Conservation (phyloP, 805 yeast genomes). For the Candida broadrunensis region DNA sequence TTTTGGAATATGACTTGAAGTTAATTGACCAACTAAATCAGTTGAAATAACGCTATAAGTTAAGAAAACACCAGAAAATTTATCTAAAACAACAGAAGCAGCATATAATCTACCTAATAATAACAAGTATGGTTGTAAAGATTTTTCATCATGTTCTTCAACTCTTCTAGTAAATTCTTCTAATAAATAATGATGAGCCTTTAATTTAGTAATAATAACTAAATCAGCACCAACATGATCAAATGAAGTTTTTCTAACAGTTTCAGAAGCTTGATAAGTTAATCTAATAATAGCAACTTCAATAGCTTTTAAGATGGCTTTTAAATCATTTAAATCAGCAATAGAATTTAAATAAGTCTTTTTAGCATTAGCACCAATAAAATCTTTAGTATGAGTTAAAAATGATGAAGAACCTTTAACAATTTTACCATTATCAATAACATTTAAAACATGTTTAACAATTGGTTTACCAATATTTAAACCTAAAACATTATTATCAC, state of each 20-base stretch:
- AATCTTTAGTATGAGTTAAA: slow-evolving; percentile 9
- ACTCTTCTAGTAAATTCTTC: slow-evolving; percentile 36
- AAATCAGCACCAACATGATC: slow-evolving; percentile 47
- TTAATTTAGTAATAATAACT: slow-evolving; percentile 46
- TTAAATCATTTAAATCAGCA: slow-evolving; percentile 24
- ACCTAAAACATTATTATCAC: slow-evolving; percentile 86
- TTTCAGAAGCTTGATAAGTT: slow-evolving; percentile 24
- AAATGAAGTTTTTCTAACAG: slow-evolving; percentile 28
- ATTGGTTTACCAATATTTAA: slow-evolving; percentile 81
- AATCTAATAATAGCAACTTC: slow-evolving; percentile 39
- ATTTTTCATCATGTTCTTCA: slow-evolving; percentile 28
- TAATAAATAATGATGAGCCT: slow-evolving; percentile 49
- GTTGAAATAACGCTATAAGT: slow-evolving; percentile 57
- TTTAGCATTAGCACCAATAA: slow-evolving; percentile 12
- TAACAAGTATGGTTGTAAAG: slow-evolving; percentile 47
- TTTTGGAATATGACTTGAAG: slow-evolving; percentile 20
- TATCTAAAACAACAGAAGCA: slow-evolving; percentile 58
- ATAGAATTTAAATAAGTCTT: slow-evolving; percentile 28
- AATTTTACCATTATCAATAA: slow-evolving; percentile 38
- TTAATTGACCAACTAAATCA: slow-evolving; percentile 15
- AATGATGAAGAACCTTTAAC: slow-evolving; percentile 38
- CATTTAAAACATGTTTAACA: slow-evolving; percentile 45
- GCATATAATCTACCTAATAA: slow-evolving; percentile 56
- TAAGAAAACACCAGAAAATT: slow-evolving; percentile 68
- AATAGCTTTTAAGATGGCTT: slow-evolving; percentile 32